Evolutionary conservation across 1,139 yeast species (phyloP), one percentile per base, ranked within the genome.

Genomic region (Taphrina wiesneri): DNA sequence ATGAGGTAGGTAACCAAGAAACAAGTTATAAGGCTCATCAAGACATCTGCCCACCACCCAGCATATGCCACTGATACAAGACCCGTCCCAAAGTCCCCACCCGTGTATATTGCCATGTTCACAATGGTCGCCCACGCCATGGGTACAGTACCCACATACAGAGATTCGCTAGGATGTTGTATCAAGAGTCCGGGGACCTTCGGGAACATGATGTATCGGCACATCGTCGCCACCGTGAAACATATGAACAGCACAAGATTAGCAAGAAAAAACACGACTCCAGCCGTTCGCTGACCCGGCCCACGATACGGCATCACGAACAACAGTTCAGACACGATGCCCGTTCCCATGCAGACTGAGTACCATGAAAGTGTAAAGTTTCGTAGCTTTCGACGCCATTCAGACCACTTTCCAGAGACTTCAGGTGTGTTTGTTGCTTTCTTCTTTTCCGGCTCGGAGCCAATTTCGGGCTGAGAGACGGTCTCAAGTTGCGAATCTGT

Each of bases 311-410:
- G 68, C 52, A 66, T 51, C 45, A 52, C 28, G 19, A 51, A 54
- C 11, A 66, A 53, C 19, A 66, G 26, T 17, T 61, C 39, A 9
- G 66, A 57, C n/a, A 66, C 63, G 26, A 56, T 62, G 19, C 68
- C 68, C 3, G 66, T 63, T 7, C 64, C 66, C 68, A 66, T 66
- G 13, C 63, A 61, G 1, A 51, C 52, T 17, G 63, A 51, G 51
- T 43, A 66, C 68, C 68, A 66, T 11, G 66, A 53, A 53, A 62
- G 54, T 6, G 67, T 65, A 34, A 65, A 65, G 51, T 65, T 56
- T 21, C 54, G 54, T 34, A 65, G 43, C 52, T 60, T 60, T 25
- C 64, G 56, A 21, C 64, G 52, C 51, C 51, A 45, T 32, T 60
- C 64, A 17, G 56, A 43, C 64, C 64, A 60, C 15, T 41, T 23